These are phyloP conservation scores for Carex scoparia DNA, from an alignment of 176 grass and related monocot species.

Conservation along the genomic window DNA sequence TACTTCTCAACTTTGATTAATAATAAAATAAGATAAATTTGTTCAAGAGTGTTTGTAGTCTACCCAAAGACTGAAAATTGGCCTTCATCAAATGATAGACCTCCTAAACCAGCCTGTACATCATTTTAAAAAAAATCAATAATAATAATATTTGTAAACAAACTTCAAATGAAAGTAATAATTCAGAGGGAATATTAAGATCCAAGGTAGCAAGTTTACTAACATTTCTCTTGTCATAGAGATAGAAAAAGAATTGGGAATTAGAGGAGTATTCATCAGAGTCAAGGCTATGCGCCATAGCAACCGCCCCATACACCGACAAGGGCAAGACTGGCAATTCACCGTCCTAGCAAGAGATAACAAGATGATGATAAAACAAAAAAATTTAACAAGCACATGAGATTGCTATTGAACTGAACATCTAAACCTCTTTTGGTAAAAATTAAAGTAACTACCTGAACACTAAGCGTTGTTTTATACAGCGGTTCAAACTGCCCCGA, in stretches of 20 bases:
- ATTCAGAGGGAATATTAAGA: neutral
- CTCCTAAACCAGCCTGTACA: slow-evolving; percentile 79
- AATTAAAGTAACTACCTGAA: slow-evolving; percentile 50
- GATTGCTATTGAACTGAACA: neutral
- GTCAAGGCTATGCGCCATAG: slow-evolving; percentile 80
- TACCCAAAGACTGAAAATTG: slow-evolving; percentile 99
- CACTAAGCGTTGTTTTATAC: slow-evolving; percentile 74
- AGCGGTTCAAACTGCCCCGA: slow-evolving; percentile 93
- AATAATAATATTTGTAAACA: neutral
- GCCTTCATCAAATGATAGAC: slow-evolving; percentile 95
- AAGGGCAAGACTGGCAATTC: slow-evolving; percentile 90
- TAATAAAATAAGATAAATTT: slow-evolving; percentile 14
- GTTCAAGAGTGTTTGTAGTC: neutral
- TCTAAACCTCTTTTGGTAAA: neutral
- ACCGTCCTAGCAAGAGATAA: slow-evolving; percentile 56
- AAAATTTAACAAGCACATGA: neutral
- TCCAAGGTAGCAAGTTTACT: slow-evolving; percentile 23
- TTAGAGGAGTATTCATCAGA: slow-evolving; percentile 87
- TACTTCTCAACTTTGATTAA: neutral
- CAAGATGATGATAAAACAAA: neutral
- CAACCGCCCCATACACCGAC: slow-evolving; percentile 88
- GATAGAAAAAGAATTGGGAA: slow-evolving; percentile 93
- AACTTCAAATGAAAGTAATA: neutral
- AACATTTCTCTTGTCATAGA: slow-evolving; percentile 98
- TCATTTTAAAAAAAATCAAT: neutral